Base-by-base conservation (phyloP, 2,329 filamentous ascomycete species). In the Talaromyces sp. region DNA sequence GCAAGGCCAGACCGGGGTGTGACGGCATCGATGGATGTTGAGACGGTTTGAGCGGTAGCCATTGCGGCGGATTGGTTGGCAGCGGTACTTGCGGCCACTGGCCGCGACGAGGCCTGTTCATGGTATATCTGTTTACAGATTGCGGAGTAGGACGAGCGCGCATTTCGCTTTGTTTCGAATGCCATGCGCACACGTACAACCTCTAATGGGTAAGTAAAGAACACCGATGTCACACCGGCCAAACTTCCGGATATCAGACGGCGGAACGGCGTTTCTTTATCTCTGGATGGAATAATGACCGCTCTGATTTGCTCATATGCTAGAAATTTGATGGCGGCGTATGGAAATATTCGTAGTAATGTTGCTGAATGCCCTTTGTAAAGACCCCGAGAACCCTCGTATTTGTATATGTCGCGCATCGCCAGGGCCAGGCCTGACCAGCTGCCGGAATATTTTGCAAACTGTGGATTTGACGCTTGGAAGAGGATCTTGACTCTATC, bases 401-500 rank as follows among this genome's bases (percentile, higher is more conserved):
- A 82, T 27, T 77, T 80, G 72, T 95, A 91, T 68, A 99, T 98
- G 72, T 93, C 90, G 70, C 86, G 85, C 78, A 98, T 90, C 31
- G 95, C 93, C 19, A 85, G 84, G n/a, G 87, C 85, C 22, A 96
- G 88, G 58, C 95, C 95, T 64, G 87, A 85, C 90, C 93, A 97
- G 48, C 90, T 93, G 47, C 93, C 91, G 1, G 92, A 88, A 76
- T 98, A 99, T 79, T 96, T 97, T 62, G 90, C 86, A 76, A 97
- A 99, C 70, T 95, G 90, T 3, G 95, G 95, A 73, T 95, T 97
- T 73, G 90, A 92, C 61, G 95, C 90, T 77, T 99, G 95, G 81
- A 99, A 98, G 64, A 99, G 90, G 74, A 99, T 99, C 81, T 99
- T 99, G 73, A 99, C 95, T 70, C 95, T 90, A 79, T 99, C 95